These are phyloP conservation scores for button mushroom (Agaricus bisporus) DNA, from an alignment of 768 basidiomycete genomes.

Conservation along the genomic window DNA sequence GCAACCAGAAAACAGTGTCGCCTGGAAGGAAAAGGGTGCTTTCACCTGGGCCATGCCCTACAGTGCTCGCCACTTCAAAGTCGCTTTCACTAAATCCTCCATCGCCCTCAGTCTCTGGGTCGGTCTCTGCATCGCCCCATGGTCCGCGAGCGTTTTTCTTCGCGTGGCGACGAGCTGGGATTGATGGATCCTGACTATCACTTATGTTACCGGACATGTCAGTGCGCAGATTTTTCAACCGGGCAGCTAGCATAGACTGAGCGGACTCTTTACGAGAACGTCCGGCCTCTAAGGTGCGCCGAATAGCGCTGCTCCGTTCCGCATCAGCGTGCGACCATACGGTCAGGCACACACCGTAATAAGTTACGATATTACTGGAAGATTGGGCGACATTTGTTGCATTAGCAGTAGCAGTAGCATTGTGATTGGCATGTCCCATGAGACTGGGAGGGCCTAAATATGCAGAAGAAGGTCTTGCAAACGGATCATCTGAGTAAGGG, in stretches of 20 bases:
- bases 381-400: conserved; percentile 26
- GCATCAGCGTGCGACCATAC: conserved; percentile 96
- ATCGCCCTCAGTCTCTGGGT: conserved; percentile 69
- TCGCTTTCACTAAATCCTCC: conserved; percentile 83
- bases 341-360: conserved; percentile 88
- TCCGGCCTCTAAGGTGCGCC: conserved; percentile 74
- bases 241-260: conserved; percentile 63
- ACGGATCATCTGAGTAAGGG: conserved; percentile 72
- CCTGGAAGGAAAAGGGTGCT: conserved; percentile 85
- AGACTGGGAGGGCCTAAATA: conserved; percentile 76
- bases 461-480: conserved; percentile 72
- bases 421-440: conserved; percentile 40
- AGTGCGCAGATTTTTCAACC: conserved; percentile 58
- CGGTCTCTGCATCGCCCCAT: conserved; percentile 71
- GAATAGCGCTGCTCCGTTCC: conserved; percentile 78
- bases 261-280: conserved; percentile 76
- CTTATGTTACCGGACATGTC: conserved; percentile 39
- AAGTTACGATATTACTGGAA: conserved; percentile 52
- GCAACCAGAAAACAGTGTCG: conserved; percentile 92
- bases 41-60: conserved; percentile 79
- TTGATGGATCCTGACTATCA: conserved; percentile 46
- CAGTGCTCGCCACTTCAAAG: conserved; percentile 74
- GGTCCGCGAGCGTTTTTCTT: conserved; percentile 60
- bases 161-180: conserved; percentile 51
- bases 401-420: conserved; percentile 24